These are phyloP conservation scores for Cenococcum geophilum DNA, from an alignment of 495 filamentous ascomycete species.

Conservation along the genomic window DNA sequence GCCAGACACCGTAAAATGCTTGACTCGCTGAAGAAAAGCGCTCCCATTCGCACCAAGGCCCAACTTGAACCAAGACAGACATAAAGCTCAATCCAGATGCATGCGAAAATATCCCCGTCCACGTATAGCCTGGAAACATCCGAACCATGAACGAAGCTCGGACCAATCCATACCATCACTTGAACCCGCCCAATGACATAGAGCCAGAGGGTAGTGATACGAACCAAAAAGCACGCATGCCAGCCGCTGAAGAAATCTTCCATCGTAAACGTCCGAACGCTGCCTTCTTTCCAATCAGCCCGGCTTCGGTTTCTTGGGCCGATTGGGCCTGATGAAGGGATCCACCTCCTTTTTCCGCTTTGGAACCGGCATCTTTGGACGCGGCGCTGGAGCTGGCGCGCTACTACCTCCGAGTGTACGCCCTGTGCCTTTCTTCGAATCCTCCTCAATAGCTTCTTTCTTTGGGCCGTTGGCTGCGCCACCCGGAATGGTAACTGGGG, in stretches of 20 bases:
- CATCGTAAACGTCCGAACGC: not conserved
- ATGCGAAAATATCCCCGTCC: too few relatives aligned
- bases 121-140: too few relatives aligned
- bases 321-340: constrained; percentile 17
- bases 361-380: constrained; percentile 19
- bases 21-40: too few relatives aligned
- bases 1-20: too few relatives aligned
- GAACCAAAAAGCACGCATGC: not conserved
- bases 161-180: too few relatives aligned
- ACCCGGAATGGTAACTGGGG: constrained; percentile 9
- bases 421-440: not conserved
- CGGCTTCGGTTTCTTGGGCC: constrained; percentile 21
- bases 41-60: too few relatives aligned
- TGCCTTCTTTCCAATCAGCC: constrained; percentile 2
- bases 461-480: constrained; percentile 1
- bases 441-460: not conserved
- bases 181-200: too few relatives aligned
- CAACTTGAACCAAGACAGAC: too few relatives aligned
- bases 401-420: not conserved
- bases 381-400: constrained; percentile 1
- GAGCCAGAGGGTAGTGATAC: not conserved
- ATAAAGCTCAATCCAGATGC: too few relatives aligned
- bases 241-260: not conserved
- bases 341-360: constrained; percentile 10
- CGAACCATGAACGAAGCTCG: too few relatives aligned